phyloP scores from a whole-genome alignment of 2,329 filamentous ascomycete genomes.

The Xylaria sp. region DNA sequence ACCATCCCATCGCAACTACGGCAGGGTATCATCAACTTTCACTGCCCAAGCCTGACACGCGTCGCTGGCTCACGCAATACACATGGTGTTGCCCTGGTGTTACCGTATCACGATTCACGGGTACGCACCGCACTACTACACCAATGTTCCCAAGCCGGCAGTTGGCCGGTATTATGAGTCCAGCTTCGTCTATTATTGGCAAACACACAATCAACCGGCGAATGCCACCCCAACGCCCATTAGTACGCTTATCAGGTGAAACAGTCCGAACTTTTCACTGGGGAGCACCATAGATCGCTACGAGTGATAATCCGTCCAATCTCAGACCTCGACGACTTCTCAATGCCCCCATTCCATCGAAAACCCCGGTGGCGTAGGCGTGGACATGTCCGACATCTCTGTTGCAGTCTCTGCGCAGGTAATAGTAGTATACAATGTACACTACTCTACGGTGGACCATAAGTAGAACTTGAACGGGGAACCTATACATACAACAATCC shows the following conservation, averaged over 20 bases:
- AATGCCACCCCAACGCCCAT: constrained; percentile 5
- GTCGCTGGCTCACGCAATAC: not conserved
- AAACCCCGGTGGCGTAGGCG: not conserved
- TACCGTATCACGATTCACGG: not conserved
- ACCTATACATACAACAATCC: not conserved
- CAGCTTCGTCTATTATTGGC: constrained; percentile 13
- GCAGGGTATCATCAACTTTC: not conserved
- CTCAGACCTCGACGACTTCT: not conserved
- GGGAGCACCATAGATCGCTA: not conserved
- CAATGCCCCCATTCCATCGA: not conserved
- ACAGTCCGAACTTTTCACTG: constrained; percentile 4
- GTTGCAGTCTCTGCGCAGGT: not conserved
- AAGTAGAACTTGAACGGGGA: too few species aligned
- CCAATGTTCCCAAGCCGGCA: not conserved
- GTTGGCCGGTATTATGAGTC: not conserved
- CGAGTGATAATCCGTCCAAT: not conserved
- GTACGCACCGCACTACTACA: not conserved
- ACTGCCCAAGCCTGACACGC: not conserved
- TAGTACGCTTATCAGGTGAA: constrained; percentile 10
- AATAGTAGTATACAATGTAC: not conserved
- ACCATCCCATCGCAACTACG: not conserved
- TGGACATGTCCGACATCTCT: not conserved
- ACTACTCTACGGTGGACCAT: too few species aligned
- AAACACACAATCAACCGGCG: constrained; percentile 3
- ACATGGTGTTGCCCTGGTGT: not conserved